A percentile compares a stretch with the other conserved stretches of the same genome.
phyloP scores from a whole-genome alignment of 345 rosid species.

The Pseudoturritis turrita region DNA sequence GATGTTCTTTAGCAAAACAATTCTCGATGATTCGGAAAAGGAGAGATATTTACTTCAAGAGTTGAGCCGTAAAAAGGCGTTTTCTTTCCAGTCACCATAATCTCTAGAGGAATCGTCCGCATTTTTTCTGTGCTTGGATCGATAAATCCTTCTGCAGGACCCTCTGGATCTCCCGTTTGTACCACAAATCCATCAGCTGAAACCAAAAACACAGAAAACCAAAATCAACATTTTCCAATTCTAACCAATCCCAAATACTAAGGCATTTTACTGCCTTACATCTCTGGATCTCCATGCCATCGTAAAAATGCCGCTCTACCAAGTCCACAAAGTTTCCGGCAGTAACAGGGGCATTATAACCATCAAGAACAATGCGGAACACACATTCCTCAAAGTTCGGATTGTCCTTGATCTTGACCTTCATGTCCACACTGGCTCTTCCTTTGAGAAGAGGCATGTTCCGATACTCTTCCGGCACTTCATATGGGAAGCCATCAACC shows the following conservation, averaged over 20 bases:
- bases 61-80: slow-evolving; percentile 78
- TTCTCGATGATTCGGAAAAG: background rate
- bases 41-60: slow-evolving; percentile 50
- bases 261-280: slow-evolving; percentile 36
- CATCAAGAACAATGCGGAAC: slow-evolving; percentile 88
- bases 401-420: slow-evolving; percentile 96
- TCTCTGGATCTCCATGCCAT: slow-evolving; percentile 98
- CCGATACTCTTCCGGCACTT: slow-evolving; percentile 80
- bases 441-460: slow-evolving; percentile 94
- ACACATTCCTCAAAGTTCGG: slow-evolving; percentile 81
- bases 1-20: background rate
- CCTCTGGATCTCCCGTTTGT: slow-evolving; percentile 99
- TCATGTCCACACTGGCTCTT: slow-evolving; percentile 94
- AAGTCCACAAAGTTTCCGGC: slow-evolving; percentile 93
- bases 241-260: background rate
- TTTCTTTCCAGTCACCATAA: slow-evolving; percentile 79
- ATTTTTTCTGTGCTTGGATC: slow-evolving; percentile 94
- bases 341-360: slow-evolving; percentile 94
- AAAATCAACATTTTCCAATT: background rate
- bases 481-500: slow-evolving; percentile 91
- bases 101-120: slow-evolving; percentile 79
- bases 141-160: slow-evolving; percentile 93
- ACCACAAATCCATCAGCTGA: slow-evolving; percentile 99
- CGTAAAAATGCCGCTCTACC: slow-evolving; percentile 89
- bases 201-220: slow-evolving; percentile 1